Evolutionary conservation across 2,329 filamentous ascomycete species (phyloP).

Genomic region (Periconia sp.): DNA sequence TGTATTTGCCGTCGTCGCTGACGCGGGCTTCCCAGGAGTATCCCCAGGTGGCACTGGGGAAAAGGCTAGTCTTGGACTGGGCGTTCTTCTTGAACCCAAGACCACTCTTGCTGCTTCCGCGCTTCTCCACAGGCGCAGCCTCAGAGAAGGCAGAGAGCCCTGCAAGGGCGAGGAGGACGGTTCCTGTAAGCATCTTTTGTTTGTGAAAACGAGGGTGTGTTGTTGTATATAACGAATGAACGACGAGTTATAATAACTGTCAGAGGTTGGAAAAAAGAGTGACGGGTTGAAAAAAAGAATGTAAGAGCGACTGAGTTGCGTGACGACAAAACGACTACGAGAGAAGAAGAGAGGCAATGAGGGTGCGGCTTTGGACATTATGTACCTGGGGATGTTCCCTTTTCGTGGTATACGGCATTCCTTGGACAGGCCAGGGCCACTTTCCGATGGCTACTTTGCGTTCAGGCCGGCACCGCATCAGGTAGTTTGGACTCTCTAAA

Average conservation of each 20-base stretch:
- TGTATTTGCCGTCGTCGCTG: slow-evolving; percentile 29
- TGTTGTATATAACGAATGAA: slow-evolving; percentile 6
- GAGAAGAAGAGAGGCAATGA: neutral
- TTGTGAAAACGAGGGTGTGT: slow-evolving; percentile 3
- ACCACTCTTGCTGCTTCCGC: slow-evolving; percentile 31
- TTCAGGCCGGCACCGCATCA: neutral
- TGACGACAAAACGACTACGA: neutral
- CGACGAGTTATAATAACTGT: slow-evolving; percentile 7
- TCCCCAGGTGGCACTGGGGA: slow-evolving; percentile 53
- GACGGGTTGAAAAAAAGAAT: neutral
- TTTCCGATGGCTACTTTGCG: too few species aligned
- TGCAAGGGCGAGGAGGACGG: slow-evolving; percentile 30
- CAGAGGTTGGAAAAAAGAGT: neutral
- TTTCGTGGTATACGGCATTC: neutral
- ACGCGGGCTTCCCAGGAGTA: slow-evolving; percentile 65
- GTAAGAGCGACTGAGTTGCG: neutral
- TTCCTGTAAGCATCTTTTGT: slow-evolving; percentile 21
- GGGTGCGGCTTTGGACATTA: too few species aligned
- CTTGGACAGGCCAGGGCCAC: too few species aligned
- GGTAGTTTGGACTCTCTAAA: neutral
- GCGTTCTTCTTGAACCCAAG: slow-evolving; percentile 27
- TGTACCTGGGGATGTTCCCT: too few species aligned
- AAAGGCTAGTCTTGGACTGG: slow-evolving; percentile 21
- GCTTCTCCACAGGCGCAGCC: slow-evolving; percentile 27
- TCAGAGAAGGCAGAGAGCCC: slow-evolving; percentile 29